Percentiles rank a stretch among this genome's conserved stretches.
phyloP scores from a whole-genome alignment of 331 rosid genomes.

The Acacia concinna region DNA sequence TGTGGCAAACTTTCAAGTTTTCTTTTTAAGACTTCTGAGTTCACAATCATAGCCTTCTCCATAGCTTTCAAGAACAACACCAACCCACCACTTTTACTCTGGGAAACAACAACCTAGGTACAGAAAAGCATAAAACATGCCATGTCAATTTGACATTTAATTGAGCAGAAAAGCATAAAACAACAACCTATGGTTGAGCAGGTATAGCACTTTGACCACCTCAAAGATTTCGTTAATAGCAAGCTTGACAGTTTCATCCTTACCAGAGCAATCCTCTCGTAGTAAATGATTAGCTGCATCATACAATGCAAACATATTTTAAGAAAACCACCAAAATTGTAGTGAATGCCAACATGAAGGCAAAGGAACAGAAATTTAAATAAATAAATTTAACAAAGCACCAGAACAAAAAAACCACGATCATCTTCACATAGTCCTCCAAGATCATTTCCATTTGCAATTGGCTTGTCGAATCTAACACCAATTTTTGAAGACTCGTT shows the following conservation, averaged over 20 bases:
- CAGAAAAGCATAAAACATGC: slow-evolving; percentile 21
- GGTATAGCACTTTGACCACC: slow-evolving; percentile 46
- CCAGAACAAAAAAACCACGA: slow-evolving; percentile 94
- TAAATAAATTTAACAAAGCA: slow-evolving; percentile 33
- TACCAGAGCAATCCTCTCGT: slow-evolving; percentile 69
- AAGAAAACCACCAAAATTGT: slow-evolving; percentile 15
- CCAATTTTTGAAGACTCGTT: slow-evolving; percentile 88
- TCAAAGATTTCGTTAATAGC: slow-evolving; percentile 86
- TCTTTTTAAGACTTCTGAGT: slow-evolving; percentile 68
- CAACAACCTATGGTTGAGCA: slow-evolving; percentile 19
- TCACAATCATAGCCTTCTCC: slow-evolving; percentile 79
- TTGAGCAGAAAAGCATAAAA: slow-evolving; percentile 20
- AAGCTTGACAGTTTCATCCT: slow-evolving; percentile 75
- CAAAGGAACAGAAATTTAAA: slow-evolving; percentile 3
- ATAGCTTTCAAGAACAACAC: slow-evolving; percentile 87
- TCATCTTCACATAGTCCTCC: slow-evolving; percentile 93
- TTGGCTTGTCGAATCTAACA: slow-evolving; percentile 92
- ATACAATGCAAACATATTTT: slow-evolving; percentile 21
- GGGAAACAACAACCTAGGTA: slow-evolving; percentile 59
- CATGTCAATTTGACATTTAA: slow-evolving; percentile 18
- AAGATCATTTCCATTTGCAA: slow-evolving; percentile 91
- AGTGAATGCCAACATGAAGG: slow-evolving; percentile 10
- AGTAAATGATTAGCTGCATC: slow-evolving; percentile 72
- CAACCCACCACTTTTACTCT: slow-evolving; percentile 68
- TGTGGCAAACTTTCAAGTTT: slow-evolving; percentile 77